Percentiles rank a stretch among this genome's conserved stretches.
Conservation (phyloP, 2,329 filamentous ascomycete species). For the Colletotrichum euphorbiae region DNA sequence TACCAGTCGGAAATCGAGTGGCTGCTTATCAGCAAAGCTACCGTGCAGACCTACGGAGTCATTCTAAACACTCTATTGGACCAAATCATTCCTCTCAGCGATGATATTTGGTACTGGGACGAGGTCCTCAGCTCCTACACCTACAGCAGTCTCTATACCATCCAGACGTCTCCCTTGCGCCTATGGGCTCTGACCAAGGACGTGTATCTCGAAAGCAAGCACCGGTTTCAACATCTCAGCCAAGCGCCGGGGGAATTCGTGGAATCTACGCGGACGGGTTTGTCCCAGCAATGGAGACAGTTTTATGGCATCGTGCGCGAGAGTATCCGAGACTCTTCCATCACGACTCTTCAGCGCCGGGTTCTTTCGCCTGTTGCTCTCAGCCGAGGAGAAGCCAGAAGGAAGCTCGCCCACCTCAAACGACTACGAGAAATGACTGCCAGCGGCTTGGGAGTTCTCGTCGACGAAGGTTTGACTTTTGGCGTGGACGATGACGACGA, state of each 20-base stretch:
- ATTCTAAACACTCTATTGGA: constrained; percentile 82
- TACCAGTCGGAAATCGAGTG: constrained; percentile 84
- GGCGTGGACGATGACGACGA: constrained; percentile 65
- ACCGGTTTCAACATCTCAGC: constrained; percentile 46
- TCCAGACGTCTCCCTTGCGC: constrained; percentile 85
- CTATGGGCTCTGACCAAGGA: constrained; percentile 79
- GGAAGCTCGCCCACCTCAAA: constrained; percentile 78
- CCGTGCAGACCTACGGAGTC: constrained; percentile 88
- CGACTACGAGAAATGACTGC: constrained; percentile 84
- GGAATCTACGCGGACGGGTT: constrained; percentile 50
- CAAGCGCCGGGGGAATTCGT: constrained; percentile 48
- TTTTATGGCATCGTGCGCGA: constrained; percentile 87
- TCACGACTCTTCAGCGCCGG: constrained; percentile 76
- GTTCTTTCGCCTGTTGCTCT: constrained; percentile 84
- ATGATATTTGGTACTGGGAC: constrained; percentile 97
- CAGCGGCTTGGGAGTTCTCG: constrained; percentile 85
- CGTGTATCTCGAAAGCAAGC: constrained; percentile 71
- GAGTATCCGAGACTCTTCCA: constrained; percentile 78
- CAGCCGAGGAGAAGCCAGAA: constrained; percentile 78
- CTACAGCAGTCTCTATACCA: constrained; percentile 83
- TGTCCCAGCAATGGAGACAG: constrained; percentile 68
- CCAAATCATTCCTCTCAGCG: constrained; percentile 83
- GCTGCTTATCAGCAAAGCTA: constrained; percentile 90
- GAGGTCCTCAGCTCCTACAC: constrained; percentile 83
- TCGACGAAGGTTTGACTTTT: constrained; percentile 85